Evolutionary conservation across 305 asterid genomes (phyloP), one percentile per base, ranked within the genome.

Genomic region (Solanum aculeatissimum): DNA sequence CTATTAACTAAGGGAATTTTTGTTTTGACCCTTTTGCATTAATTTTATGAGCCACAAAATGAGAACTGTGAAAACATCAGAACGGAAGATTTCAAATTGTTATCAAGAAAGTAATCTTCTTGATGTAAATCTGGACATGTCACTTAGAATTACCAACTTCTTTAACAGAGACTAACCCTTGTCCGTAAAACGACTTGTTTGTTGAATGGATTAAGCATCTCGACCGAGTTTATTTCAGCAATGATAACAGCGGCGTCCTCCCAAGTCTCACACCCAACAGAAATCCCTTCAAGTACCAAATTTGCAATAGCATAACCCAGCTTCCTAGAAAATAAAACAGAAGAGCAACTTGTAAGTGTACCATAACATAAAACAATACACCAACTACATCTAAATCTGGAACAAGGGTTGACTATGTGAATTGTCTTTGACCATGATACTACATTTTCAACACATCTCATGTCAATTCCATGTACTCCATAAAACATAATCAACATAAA

Each of bases 191-290:
- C 88, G 69, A 91, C 87, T 89, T 88, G 96, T 87, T 85, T 85
- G 83, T 80, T 92, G 55, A 88, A 74, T 49, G 98, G 98, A 92
- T 93, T 93, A 69, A 90, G 90, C 90, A 97, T 87, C 91, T 89
- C 91, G 55, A 90, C 89, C 45, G 92, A 89, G 92, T 88, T 88
- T 88, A 95, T 86, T 32, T 93, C 85, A 40, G 94, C 89, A 71
- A 89, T 88, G 85, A 95, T 80, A 38, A 84, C 83, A 65, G 93
- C 92, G 87, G 93, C 89, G 87, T 92, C 92, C 89, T 94, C 97
- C 95, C 97, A 86, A 83, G 89, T 92, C 92, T 91, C 93, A 80
- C 92, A 94, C 88, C 91, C 96, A 32, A 91, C 81, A 66, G 88
- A 87, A 84, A 92, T 91, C 82, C 88, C 90, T 51, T 88, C 86